phyloP scores from a whole-genome alignment of 306 rosid species.

The Rosa rugosa region DNA sequence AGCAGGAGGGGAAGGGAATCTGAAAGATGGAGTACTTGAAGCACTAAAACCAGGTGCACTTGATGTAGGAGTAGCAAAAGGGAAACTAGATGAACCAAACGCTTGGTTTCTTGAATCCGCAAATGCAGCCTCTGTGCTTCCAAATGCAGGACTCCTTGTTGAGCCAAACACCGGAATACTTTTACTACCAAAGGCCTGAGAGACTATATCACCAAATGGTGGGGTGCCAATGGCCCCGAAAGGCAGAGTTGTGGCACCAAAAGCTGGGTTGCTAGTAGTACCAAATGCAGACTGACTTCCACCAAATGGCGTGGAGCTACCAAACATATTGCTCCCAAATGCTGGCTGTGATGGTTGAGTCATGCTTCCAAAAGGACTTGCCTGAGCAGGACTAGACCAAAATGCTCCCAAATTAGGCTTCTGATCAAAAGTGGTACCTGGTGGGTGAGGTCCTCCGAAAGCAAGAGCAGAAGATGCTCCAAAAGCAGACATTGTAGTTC shows the following conservation, averaged over 20 bases:
- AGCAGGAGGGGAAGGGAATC: slow-evolving; percentile 56
- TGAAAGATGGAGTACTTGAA: slow-evolving; percentile 61
- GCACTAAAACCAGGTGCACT: slow-evolving; percentile 43
- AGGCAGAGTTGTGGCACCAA: neutral
- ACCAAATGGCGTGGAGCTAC: slow-evolving; percentile 40
- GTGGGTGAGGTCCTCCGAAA: slow-evolving; percentile 9
- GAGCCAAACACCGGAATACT: neutral
- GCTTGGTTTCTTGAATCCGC: slow-evolving; percentile 28
- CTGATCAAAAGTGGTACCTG: slow-evolving; percentile 79
- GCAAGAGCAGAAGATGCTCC: slow-evolving; percentile 73
- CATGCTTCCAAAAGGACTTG: slow-evolving; percentile 73
- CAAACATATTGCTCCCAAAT: slow-evolving; percentile 80
- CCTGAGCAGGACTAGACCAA: slow-evolving; percentile 67
- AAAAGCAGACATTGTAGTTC: slow-evolving; percentile 63
- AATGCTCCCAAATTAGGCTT: slow-evolving; percentile 79
- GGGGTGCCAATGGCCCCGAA: neutral
- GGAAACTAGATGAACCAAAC: slow-evolving; percentile 34
- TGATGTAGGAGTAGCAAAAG: neutral
- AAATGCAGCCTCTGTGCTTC: too few relatives aligned
- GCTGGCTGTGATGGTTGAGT: slow-evolving; percentile 77
- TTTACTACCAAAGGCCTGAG: slow-evolving; percentile 28
- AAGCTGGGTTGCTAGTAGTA: neutral
- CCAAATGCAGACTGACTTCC: slow-evolving; percentile 1
- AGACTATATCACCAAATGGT: slow-evolving; percentile 31
- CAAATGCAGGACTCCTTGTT: too few relatives aligned